phyloP scores from a whole-genome alignment of 768 basidiomycete genomes.

The Xerocomus potaroensis region DNA sequence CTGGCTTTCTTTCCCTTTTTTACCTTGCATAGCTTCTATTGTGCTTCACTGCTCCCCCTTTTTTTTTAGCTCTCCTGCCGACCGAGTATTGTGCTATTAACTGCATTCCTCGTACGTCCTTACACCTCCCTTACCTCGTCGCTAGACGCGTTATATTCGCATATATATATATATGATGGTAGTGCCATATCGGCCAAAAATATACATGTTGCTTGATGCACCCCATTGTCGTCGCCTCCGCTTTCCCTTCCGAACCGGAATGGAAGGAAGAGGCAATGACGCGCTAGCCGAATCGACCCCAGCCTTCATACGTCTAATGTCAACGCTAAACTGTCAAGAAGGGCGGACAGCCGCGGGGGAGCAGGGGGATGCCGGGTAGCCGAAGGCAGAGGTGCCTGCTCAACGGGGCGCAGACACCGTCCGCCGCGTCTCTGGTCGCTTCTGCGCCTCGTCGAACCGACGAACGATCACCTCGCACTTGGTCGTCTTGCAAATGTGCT shows the following conservation, averaged over 20 bases:
- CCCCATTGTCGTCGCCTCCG: too few species aligned
- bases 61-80: too few species aligned
- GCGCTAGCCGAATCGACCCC: not conserved
- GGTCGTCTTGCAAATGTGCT: constrained; percentile 84
- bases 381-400: not conserved
- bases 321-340: not conserved
- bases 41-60: not conserved
- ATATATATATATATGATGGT: constrained; percentile 23
- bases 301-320: not conserved
- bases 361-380: not conserved
- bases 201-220: constrained; percentile 28
- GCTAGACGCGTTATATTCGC: not conserved
- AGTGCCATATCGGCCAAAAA: constrained; percentile 18
- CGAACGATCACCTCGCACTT: constrained; percentile 87
- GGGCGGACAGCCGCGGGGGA: not conserved
- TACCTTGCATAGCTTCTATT: constrained; percentile 4
- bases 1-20: too few species aligned
- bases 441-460: constrained; percentile 87
- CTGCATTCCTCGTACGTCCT: too few species aligned
- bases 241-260: too few species aligned
- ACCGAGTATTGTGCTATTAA: too few species aligned
- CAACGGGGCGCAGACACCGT: constrained; percentile 44
- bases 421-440: constrained; percentile 51
- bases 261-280: too few species aligned
- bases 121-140: not conserved